Evolutionary conservation across 1,139 yeast species (phyloP).

Genomic region (Geotrichum histeridarum): DNA sequence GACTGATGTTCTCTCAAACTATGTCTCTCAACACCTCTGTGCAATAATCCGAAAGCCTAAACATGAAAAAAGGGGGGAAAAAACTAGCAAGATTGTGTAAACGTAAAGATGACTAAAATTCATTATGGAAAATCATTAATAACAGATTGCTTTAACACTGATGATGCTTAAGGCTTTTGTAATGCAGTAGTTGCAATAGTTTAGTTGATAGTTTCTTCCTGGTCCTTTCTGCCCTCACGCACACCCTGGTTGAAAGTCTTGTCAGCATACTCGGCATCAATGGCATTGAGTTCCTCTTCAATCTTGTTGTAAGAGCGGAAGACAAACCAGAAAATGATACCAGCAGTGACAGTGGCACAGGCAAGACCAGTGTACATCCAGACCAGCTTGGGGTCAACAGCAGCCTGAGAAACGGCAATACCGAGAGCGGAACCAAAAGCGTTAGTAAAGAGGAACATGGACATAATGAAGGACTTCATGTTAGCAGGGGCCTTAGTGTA

Average conservation of each 20-base stretch:
- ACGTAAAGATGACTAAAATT: too few relatives aligned
- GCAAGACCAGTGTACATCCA: slow-evolving; percentile 66
- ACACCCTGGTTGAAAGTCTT: slow-evolving; percentile 28
- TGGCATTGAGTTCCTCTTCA: slow-evolving; percentile 58
- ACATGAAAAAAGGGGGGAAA: too few relatives aligned
- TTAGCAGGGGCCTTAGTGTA: slow-evolving; percentile 63
- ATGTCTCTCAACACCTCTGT: too few relatives aligned
- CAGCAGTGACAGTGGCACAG: slow-evolving; percentile 56
- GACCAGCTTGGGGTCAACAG: slow-evolving; percentile 61
- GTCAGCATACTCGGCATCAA: slow-evolving; percentile 43
- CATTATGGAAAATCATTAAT: too few relatives aligned
- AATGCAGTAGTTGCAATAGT: too few relatives aligned
- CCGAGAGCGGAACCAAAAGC: slow-evolving; percentile 71
- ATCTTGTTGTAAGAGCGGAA: slow-evolving; percentile 53
- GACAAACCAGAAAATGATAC: slow-evolving; percentile 55
- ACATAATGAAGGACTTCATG: slow-evolving; percentile 64
- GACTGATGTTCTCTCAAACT: too few relatives aligned
- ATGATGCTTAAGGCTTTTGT: too few relatives aligned
- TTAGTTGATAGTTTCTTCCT: too few relatives aligned
- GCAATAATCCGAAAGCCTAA: too few relatives aligned
- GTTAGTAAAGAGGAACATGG: slow-evolving; percentile 55
- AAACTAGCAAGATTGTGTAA: too few relatives aligned
- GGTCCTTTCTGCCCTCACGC: too few relatives aligned
- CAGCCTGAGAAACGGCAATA: slow-evolving; percentile 62
- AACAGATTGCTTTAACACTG: too few relatives aligned